A percentile compares a stretch with the other conserved stretches of the same genome.
These are phyloP conservation scores for Plasmodium sp. DNA, from an alignment of 169 alveolate species.

Conservation along the genomic window DNA sequence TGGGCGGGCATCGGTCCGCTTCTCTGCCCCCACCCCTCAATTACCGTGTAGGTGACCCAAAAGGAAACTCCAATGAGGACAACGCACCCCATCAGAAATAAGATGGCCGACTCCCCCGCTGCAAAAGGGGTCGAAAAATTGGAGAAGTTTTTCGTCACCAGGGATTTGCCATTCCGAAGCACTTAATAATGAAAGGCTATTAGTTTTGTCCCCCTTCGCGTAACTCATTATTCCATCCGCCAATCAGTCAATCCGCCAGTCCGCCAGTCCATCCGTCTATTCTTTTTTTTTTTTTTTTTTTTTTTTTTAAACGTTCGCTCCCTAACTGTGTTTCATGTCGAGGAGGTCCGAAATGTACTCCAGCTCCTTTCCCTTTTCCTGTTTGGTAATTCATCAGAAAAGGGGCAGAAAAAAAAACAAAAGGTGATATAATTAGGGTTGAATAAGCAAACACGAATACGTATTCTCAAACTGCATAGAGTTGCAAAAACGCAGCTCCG, in stretches of 20 bases:
- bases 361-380: slow-evolving; percentile 68
- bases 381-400: slow-evolving; percentile 8
- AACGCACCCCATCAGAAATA: slow-evolving; percentile 66
- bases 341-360: slow-evolving; percentile 51
- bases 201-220: background rate
- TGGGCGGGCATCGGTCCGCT: background rate
- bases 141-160: background rate
- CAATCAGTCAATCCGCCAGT: no score
- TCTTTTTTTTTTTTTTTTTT: background rate
- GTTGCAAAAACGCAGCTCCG: background rate
- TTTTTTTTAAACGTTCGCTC: background rate
- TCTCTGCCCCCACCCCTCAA: background rate
- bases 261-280: background rate
- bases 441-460: background rate
- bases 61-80: slow-evolving; percentile 52
- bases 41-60: slow-evolving; percentile 72
- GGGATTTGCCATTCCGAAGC: background rate
- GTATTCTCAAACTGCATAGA: background rate
- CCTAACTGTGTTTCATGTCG: slow-evolving; percentile 39
- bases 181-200: background rate
- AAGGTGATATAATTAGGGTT: background rate
- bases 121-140: background rate
- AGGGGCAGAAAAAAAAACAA: background rate
- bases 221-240: background rate
- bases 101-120: slow-evolving; percentile 70